A percentile compares a stretch with the other conserved stretches of the same genome.
These are phyloP conservation scores for Punctularia strigosozonata DNA, from an alignment of 768 basidiomycete species.

Conservation along the genomic window DNA sequence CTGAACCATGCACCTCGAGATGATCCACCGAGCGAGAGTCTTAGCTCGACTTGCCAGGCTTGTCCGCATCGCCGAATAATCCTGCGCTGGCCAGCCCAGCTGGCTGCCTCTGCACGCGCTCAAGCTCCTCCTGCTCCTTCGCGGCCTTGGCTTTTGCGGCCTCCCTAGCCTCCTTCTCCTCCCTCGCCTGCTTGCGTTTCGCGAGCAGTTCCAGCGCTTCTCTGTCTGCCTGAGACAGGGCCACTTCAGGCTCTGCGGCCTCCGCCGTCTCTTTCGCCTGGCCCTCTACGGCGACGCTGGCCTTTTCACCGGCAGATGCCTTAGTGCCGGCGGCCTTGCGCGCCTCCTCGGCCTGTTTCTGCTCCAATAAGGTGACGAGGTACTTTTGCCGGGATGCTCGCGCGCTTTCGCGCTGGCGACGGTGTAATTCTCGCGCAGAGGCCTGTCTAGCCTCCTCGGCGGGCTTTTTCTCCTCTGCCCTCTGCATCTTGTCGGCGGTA, in stretches of 20 bases:
- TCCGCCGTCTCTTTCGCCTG: slow-evolving; percentile 6
- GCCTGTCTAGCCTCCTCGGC: slow-evolving; percentile 3
- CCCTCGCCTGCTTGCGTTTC: background rate
- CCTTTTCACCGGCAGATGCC: background rate
- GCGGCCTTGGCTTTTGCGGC: slow-evolving; percentile 1
- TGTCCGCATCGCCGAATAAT: slow-evolving; percentile 27
- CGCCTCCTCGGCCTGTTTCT: too few relatives aligned
- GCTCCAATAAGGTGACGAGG: too few relatives aligned
- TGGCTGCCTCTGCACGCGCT: slow-evolving; percentile 3
- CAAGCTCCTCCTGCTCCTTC: slow-evolving; percentile 6
- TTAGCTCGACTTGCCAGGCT: slow-evolving; percentile 27
- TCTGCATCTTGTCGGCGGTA: slow-evolving; percentile 33
- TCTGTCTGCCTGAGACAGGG: background rate
- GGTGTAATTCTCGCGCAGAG: too few relatives aligned
- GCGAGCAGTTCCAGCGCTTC: background rate
- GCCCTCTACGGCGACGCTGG: background rate
- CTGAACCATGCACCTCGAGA: slow-evolving; percentile 26
- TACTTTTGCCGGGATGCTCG: too few relatives aligned
- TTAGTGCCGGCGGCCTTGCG: too few relatives aligned
- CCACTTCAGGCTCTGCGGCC: background rate
- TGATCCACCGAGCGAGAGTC: slow-evolving; percentile 41
- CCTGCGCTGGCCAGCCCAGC: slow-evolving; percentile 5
- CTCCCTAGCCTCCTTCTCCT: slow-evolving; percentile 2
- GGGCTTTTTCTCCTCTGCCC: slow-evolving; percentile 7
- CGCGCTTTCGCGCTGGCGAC: too few relatives aligned